Evolutionary conservation across 768 basidiomycete genomes (phyloP), one percentile per base, ranked within the genome.

Genomic region (Auricularia sp.): DNA sequence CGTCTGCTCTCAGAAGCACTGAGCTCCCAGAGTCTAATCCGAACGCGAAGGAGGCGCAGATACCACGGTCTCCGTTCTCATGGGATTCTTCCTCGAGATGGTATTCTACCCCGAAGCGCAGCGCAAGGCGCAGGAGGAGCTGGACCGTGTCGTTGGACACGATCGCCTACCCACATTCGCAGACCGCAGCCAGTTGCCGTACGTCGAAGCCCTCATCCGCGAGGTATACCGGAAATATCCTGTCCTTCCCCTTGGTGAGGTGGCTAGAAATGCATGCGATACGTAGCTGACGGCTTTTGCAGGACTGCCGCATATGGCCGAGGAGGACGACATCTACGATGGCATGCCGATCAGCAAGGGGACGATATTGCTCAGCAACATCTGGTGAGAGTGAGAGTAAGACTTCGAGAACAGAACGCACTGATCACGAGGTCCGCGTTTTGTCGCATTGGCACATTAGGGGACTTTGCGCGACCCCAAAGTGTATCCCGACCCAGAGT

Each of bases 301-400:
- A 64, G 8, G 60, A 18, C 68, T 64, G 6, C 71, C 72, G 4
- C 72, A 72, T 23, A 65, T 64, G 10, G 70, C 73, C 33, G 73
- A 67, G 3, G 67, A 70, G 65, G 73, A 75, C 63, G 73, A 72
- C 62, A 44, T 64, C 16, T 71, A 74, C 60, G 67, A 67, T 59
- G 72, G 67, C 11, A 66, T 66, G 51, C 66, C 66, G 64, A 75
- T 79, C n/a, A 77, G 78, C 0, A 72, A 70, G 39, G 77, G 75
- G 7, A 74, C 75, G 2, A 71, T 75, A 10, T 69, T 76, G 34
- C 61, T 72, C 10, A 66, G 64, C n/a, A 72, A 74, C 63, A 61
- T 69, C 34, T 72, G 73, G 72, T 69, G 59, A 29, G n/a, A 63
- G 14, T 53, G 42, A 35, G 29, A 29, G 29, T 29, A 0, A 29